Base-by-base conservation (phyloP, 768 basidiomycete genomes). In the Boletus rex-veris region DNA sequence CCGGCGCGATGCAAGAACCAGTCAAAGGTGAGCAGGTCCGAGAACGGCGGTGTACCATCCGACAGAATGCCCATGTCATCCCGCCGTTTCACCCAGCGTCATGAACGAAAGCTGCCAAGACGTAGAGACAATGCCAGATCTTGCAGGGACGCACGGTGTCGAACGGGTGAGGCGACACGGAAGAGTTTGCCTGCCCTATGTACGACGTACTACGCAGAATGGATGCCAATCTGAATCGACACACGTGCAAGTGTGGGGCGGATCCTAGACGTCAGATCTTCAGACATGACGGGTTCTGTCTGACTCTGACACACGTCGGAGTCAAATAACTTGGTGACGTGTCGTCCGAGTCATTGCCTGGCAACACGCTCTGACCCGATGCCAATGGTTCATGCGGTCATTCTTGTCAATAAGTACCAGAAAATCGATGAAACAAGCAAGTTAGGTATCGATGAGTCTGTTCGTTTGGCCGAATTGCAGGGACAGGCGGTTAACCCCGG, bases 1-100 rank as follows among this genome's bases (percentile, higher is more conserved):
- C 59, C 63, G 18, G 70, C 73, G 7, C 81, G 74, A 19, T 75
- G 61, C 42, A 79, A 53, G 62, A 85, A 82, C 9, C 80, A 74
- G 19, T 66, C 58, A 8, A 59, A 69, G 1, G 79, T 74, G 28
- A 76, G n/a, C n/a, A n/a, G n/a, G n/a, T n/a, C n/a, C n/a, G n/a
- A n/a, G n/a, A n/a, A 74, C 4, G 71, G 55, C 0, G 83, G 82
- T 67, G 74, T 58, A 5, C 55, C 62, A 15, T 60, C 39, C 11
- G 14, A 26, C 7, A 55, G 31, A 8, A 52, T 14, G 7, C 36
- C 28, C 11, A 2, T 24, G 36, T 10, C 19, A 8, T 21, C n/a
- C 7, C 10, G 4, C n/a, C 8, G 52, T 52, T 40, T 10, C 19
- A 11, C 70, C 72, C 9, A 75, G 51, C 7, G 81, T 80, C 70